Evolutionary conservation across 352 stramenopile species (phyloP), one percentile per base, ranked within the genome.

Genomic region (Phytophthora uliginosa): DNA sequence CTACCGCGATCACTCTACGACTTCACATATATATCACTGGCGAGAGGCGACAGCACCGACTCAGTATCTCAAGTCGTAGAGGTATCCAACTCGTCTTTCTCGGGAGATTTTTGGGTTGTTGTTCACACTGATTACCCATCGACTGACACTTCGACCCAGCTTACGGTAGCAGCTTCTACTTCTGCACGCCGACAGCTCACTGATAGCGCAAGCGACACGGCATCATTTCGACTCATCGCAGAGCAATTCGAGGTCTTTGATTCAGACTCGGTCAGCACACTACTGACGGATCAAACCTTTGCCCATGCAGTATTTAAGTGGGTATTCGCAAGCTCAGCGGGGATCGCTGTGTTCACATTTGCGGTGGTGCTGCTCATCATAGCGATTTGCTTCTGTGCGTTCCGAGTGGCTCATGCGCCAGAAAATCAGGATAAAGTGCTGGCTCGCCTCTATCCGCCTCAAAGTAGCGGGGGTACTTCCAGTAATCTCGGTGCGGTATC

Each of bases 1-100:
- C 69, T 89, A 26, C 88, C 88, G 6, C 76, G 85, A n/a, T 93
- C 84, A 4, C 71, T 95, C 17, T 92, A 91, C 54, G 88, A 95
- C 63, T 94, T 94, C 63, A 83, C 76, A 5, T 77, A 86, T 59
- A 89, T 95, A 24, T 92, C 83, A 6, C 12, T 73, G 33, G 67
- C 78, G 7, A 72, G 50, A 4, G 77, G 69, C 26, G 61, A 71
- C 71, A 63, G 40, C 54, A 69, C 17, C 8, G 42, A 26, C 2
- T 36, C 45, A 7, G 22, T 36, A 13, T 17, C 28, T 15, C 78
- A 92, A 72, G 73, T 78, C 5, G 74, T 95, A 2, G 69, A 84
- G 45, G 63, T 95, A 31, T 63, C 78, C 4, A 85, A 77, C 13
- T 75, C 73, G 0, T 92, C 87, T 15, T 80, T 91, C 55, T 80